Evolutionary conservation across 495 filamentous ascomycete species (phyloP), one percentile per base, ranked within the genome.

Genomic region (Neurospora cerealis): DNA sequence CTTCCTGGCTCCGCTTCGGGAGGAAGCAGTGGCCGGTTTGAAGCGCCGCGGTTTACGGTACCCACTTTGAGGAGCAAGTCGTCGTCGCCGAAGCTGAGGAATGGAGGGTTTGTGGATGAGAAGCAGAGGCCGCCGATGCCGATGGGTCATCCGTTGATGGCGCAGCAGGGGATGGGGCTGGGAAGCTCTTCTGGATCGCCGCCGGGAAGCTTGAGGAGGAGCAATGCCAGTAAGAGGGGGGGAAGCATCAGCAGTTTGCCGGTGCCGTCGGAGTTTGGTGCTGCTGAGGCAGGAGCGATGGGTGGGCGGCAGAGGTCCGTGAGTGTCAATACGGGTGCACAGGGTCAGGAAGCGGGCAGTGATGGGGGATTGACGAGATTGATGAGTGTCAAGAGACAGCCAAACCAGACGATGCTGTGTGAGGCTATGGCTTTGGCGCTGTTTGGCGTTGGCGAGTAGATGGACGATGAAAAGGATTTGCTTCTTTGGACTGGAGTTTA

Each of bases 391-490:
- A 80, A 79, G 73, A 69, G 69, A 44, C 28, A 66, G 28, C 80
- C 80, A 2, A 76, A 69, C 13, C 75, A 74, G 32, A 75, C 76
- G 11, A 75, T 81, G 1, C 38, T 81, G 41, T 76, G 76, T 3
- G 80, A 81, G 71, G 80, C 80, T 13, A 79, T 81, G 79, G 77
- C 80, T 1, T 39, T 81, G 75, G 80, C 80, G 0, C 24, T 81
- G 69, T 81, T 81, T 62, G 72, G 80, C 0, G 76, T 81, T 32
- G 78, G 76, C 44, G 78, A 79, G 60, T n/a, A n/a, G n/a, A n/a
- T n/a, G n/a, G n/a, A n/a, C n/a, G n/a, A n/a, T n/a, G n/a, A n/a
- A n/a, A n/a, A n/a, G n/a, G n/a, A n/a, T 19, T 39, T 32, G 46
- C 9, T 39, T 60, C n/a, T 46, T 8, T 17, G 10, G 41, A 8